Conservation (phyloP, 805 yeast genomes). For the Starmerella apis region DNA sequence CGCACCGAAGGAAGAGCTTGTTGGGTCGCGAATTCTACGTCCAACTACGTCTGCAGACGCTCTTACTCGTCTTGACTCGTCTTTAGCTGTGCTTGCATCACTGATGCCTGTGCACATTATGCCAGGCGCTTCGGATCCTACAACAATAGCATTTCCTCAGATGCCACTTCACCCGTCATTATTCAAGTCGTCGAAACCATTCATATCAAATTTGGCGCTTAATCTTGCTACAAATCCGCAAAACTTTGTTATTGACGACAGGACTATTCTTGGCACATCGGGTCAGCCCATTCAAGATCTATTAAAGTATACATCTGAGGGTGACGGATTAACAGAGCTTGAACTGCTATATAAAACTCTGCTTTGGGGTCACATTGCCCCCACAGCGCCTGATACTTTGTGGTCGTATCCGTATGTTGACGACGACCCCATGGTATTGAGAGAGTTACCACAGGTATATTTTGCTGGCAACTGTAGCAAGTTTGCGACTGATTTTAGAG, state of each 20-base stretch:
- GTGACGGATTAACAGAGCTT: conserved; percentile 29
- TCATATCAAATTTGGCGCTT: conserved; percentile 35
- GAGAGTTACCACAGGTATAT: conserved; percentile 74
- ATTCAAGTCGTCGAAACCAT: conserved; percentile 41
- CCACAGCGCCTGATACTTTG: conserved; percentile 93
- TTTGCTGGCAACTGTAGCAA: conserved; percentile 73
- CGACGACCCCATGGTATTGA: conserved; percentile 67
- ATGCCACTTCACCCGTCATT: conserved; percentile 77
- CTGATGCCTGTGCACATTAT: conserved; percentile 62
- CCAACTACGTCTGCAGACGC: conserved; percentile 18
- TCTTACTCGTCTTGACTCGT: conserved; percentile 40
- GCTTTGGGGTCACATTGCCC: conserved; percentile 76
- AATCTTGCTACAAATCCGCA: conserved; percentile 59
- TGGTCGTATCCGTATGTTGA: conserved; percentile 76
- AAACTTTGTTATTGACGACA: conserved; percentile 41
- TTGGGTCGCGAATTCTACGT: conserved; percentile 23
- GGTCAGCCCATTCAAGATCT: conserved; percentile 83
- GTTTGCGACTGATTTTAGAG: conserved; percentile 34
- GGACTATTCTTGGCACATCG: conserved; percentile 56
- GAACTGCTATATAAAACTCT: conserved; percentile 57
- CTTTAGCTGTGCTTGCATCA: conserved; percentile 45
- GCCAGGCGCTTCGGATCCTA: conserved; percentile 83
- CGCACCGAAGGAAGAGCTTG: conserved; percentile 19
- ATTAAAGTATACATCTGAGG: conserved; percentile 42
- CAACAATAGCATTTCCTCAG: conserved; percentile 77